Percentiles rank a stretch among this genome's conserved stretches.
Evolutionary conservation across 306 rosid species (phyloP).

Genomic region (Cucurbita moschata): DNA sequence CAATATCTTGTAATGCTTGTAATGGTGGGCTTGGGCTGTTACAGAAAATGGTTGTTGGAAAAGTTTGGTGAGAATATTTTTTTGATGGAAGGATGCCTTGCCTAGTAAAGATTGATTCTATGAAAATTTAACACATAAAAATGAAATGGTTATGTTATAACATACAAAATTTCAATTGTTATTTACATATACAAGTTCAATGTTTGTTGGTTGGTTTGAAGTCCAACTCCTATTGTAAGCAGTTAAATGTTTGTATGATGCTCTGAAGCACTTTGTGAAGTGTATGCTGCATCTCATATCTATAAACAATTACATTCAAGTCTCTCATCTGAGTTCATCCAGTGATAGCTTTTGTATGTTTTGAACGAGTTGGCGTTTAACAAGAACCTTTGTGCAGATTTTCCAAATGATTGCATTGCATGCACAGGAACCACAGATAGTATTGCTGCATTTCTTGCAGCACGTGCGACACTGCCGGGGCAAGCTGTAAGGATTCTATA

Average conservation of each 20-base stretch:
- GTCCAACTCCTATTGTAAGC: neutral
- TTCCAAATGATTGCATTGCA: conserved; percentile 53
- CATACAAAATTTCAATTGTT: neutral
- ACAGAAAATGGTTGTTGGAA: neutral
- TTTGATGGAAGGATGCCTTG: neutral
- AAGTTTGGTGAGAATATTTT: neutral
- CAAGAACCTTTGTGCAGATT: conserved; percentile 35
- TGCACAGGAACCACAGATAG: conserved; percentile 95
- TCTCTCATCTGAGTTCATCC: neutral
- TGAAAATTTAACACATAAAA: neutral
- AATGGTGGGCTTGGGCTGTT: no score
- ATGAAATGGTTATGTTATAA: neutral
- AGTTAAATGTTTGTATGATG: neutral
- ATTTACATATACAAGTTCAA: neutral
- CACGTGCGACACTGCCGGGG: conserved; percentile 71
- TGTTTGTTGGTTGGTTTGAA: neutral
- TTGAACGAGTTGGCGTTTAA: neutral
- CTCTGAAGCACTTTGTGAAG: neutral
- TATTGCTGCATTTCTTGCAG: conserved; percentile 90
- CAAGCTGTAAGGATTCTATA: conserved; percentile 49
- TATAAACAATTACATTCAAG: neutral
- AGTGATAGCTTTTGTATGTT: neutral
- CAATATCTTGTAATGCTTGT: no score
- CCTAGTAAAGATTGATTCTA: neutral
- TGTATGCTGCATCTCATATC: no score